Evolutionary conservation across 2,329 filamentous ascomycete species (phyloP).

Genomic region (Ophiostoma ips): DNA sequence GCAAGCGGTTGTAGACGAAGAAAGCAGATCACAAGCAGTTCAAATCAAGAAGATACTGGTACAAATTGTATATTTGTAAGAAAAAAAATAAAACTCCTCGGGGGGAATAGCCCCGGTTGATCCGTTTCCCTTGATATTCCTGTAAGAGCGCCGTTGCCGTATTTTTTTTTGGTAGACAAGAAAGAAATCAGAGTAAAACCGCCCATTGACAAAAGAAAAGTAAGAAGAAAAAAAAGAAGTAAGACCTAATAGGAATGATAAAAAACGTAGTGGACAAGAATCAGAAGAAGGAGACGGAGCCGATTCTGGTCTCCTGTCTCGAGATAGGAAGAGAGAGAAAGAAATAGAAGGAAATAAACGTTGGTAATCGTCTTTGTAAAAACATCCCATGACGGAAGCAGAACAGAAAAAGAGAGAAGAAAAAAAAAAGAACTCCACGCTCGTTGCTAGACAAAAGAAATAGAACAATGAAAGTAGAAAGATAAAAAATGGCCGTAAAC

Average conservation of each 20-base stretch:
- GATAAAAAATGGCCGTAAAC: not conserved
- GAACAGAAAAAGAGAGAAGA: not conserved
- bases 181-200: not conserved
- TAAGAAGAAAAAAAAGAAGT: not conserved
- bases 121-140: not conserved
- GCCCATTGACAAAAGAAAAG: too few species aligned
- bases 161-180: not conserved
- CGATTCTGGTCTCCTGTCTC: too few species aligned
- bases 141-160: not conserved
- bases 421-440: not conserved
- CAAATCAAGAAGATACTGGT: too few species aligned
- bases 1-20: too few species aligned
- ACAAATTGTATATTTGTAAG: too few species aligned
- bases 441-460: not conserved
- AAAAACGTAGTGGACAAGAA: slow-evolving; percentile 1
- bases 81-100: too few species aligned
- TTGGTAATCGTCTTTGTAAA: not conserved
- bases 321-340: too few species aligned
- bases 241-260: too few species aligned
- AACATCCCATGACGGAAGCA: too few species aligned
- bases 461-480: not conserved
- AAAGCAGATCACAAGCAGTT: too few species aligned
- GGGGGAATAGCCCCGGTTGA: too few species aligned
- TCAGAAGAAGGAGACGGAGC: not conserved
- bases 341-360: slow-evolving; percentile 1